These are phyloP conservation scores for Fusarium secorum DNA, from an alignment of 2,329 filamentous ascomycete genomes.

Conservation along the genomic window DNA sequence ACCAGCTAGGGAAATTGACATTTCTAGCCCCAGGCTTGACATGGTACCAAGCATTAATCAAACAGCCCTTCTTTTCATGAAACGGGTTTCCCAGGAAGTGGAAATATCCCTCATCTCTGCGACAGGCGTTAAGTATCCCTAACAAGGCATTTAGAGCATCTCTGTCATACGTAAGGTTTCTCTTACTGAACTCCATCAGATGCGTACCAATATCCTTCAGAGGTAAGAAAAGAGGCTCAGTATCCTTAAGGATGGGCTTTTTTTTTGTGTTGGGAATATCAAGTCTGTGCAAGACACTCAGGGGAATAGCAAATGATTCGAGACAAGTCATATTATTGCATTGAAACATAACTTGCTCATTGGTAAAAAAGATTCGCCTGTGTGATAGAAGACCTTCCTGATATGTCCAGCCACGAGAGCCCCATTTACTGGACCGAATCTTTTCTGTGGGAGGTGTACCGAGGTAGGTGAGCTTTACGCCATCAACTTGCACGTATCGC, in stretches of 20 bases:
- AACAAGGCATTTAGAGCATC: not conserved
- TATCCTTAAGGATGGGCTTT: not conserved
- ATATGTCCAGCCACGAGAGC: not conserved
- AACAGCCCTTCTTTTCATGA: accelerated
- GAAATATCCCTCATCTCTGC: accelerated
- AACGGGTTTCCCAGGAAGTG: not conserved
- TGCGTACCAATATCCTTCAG: accelerated
- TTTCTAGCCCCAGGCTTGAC: accelerated
- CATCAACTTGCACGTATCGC: not conserved
- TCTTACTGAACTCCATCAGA: not conserved
- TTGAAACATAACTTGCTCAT: not conserved
- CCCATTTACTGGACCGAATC: not conserved
- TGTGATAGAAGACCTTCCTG: not conserved
- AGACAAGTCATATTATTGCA: not conserved
- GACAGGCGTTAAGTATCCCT: not conserved
- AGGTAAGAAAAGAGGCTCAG: not conserved
- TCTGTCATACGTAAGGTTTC: accelerated
- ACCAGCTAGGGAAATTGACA: accelerated
- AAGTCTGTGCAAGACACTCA: not conserved
- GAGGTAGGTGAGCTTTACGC: not conserved
- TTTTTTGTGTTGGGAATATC: not conserved
- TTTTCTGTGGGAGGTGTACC: not conserved
- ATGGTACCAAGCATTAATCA: not conserved
- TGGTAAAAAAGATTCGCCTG: not conserved
- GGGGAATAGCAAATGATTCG: not conserved